These are phyloP conservation scores for Colletotrichum zoysiae DNA, from an alignment of 2,329 filamentous ascomycete genomes.

Conservation along the genomic window DNA sequence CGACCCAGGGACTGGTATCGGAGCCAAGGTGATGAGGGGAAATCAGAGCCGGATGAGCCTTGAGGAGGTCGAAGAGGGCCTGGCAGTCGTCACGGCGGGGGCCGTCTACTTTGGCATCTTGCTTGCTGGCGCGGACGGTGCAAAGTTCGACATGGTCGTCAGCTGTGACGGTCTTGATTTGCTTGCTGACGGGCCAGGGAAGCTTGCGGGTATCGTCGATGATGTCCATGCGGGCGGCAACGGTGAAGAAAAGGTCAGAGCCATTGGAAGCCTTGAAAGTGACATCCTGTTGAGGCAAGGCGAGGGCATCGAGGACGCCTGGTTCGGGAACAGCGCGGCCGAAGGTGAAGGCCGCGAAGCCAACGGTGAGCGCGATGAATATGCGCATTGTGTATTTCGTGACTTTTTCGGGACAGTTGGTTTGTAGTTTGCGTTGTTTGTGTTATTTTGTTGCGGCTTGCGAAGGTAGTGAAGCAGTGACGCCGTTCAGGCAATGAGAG, in stretches of 20 bases:
- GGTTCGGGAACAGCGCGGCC: conserved; percentile 3
- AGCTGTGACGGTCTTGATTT: conserved; percentile 6
- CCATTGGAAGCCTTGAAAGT: conserved; percentile 32
- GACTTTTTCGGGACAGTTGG: neutral
- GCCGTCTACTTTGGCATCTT: neutral
- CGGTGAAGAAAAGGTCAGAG: conserved; percentile 16
- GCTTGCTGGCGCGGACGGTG: conserved; percentile 12
- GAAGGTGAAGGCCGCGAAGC: conserved; percentile 1
- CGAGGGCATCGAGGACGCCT: neutral
- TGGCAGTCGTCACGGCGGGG: conserved; percentile 36
- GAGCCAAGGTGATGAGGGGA: conserved; percentile 18
- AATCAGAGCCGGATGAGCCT: conserved; percentile 1
- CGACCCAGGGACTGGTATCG: conserved; percentile 22
- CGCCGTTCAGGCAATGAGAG: neutral
- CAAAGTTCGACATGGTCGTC: conserved; percentile 19
- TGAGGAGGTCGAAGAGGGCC: conserved; percentile 24
- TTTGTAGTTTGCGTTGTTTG: neutral
- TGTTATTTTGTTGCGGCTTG: neutral
- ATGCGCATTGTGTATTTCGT: conserved; percentile 13
- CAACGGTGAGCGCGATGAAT: conserved; percentile 9
- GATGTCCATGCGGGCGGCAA: conserved; percentile 22
- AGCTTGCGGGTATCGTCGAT: neutral
- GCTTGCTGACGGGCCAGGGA: conserved; percentile 2
- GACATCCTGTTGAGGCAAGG: neutral
- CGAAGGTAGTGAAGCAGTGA: neutral